Conservation (phyloP, 2,329 filamentous ascomycete species). For the Trichoderma gracile region DNA sequence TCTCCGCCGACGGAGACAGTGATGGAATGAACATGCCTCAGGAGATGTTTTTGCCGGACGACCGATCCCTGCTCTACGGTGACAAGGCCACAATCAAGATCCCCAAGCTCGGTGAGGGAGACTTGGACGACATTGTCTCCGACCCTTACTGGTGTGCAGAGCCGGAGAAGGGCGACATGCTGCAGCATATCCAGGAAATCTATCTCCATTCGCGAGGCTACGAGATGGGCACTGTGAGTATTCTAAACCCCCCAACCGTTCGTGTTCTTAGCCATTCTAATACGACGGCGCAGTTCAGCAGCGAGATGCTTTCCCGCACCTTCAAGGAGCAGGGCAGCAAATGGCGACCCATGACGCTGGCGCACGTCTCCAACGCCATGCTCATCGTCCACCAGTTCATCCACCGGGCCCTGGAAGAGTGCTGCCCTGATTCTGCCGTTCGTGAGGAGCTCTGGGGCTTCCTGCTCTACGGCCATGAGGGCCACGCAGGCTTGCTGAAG, state of each 20-base stretch:
- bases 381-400: constrained; percentile 56
- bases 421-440: constrained; percentile 49
- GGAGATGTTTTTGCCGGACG: too few species aligned
- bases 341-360: constrained; percentile 51
- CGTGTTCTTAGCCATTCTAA: neutral
- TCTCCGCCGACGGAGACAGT: too few species aligned
- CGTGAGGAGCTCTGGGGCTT: constrained; percentile 46
- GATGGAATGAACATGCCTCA: too few species aligned
- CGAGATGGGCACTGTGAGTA: constrained; percentile 53
- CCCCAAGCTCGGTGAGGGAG: neutral
- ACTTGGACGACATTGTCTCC: constrained; percentile 15
- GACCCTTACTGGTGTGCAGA: constrained; percentile 29
- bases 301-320: constrained; percentile 43
- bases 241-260: neutral
- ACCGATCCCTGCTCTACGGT: neutral
- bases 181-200: constrained; percentile 40
- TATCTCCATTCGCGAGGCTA: constrained; percentile 48
- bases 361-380: constrained; percentile 55
- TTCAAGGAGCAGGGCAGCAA: constrained; percentile 58
- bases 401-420: constrained; percentile 40
- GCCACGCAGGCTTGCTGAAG: constrained; percentile 44
- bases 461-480: constrained; percentile 36
- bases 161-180: constrained; percentile 38
- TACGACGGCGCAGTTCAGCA: constrained; percentile 39
- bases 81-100: neutral